A percentile compares a stretch with the other conserved stretches of the same genome.
Evolutionary conservation across 495 filamentous ascomycete genomes (phyloP).

Genomic region (Ascobolus immersus): DNA sequence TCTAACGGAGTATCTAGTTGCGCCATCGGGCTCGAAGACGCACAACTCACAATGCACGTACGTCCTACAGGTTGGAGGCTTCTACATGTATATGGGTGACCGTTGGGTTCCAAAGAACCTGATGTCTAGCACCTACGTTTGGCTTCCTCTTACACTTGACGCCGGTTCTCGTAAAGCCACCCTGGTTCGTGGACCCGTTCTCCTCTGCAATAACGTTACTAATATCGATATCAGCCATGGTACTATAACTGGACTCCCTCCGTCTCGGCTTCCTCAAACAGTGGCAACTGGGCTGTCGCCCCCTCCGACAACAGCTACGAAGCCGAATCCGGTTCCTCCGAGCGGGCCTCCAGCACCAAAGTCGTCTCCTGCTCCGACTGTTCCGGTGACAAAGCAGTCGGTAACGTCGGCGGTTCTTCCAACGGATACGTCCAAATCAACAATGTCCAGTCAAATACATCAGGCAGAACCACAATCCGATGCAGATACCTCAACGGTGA

Average conservation of each 20-base stretch:
- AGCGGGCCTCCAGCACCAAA: slow-evolving; percentile 12
- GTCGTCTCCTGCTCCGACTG: slow-evolving; percentile 23
- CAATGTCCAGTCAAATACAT: slow-evolving; percentile 20
- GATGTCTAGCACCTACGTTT: slow-evolving; percentile 35
- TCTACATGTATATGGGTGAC: slow-evolving; percentile 39
- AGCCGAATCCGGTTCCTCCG: slow-evolving; percentile 19
- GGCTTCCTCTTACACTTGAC: slow-evolving; percentile 34
- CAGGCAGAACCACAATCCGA: slow-evolving; percentile 26
- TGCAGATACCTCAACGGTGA: slow-evolving; percentile 30
- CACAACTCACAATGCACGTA: slow-evolving; percentile 28
- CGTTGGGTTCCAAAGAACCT: slow-evolving; percentile 35
- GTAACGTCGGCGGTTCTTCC: slow-evolving; percentile 29
- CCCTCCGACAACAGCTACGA: slow-evolving; percentile 27
- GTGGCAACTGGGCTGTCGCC: slow-evolving; percentile 19
- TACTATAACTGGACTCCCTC: slow-evolving; percentile 27
- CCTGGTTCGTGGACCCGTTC: slow-evolving; percentile 15
- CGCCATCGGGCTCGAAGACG: slow-evolving; percentile 22
- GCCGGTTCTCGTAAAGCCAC: slow-evolving; percentile 28
- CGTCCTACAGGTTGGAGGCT: slow-evolving; percentile 20
- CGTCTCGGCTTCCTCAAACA: no score
- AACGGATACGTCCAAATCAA: slow-evolving; percentile 24
- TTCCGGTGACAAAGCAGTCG: slow-evolving; percentile 22
- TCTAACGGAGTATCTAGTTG: slow-evolving; percentile 12
- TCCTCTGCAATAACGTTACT: not conserved
- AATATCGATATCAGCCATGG: slow-evolving; percentile 3